Evolutionary conservation across 2,329 filamentous ascomycete genomes (phyloP).

Genomic region (Penicillium janthinellum): DNA sequence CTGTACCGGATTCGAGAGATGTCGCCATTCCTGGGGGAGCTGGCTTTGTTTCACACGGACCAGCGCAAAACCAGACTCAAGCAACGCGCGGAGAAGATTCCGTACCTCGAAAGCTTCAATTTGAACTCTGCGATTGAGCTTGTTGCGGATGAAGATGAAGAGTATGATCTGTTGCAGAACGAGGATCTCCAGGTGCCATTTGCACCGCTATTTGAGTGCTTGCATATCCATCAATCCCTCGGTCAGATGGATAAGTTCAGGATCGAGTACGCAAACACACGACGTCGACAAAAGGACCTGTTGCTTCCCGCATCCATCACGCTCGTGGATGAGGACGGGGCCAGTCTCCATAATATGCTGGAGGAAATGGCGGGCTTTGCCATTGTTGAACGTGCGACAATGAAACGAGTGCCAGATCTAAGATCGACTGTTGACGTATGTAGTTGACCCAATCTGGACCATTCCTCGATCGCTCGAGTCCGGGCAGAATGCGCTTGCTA

Average conservation of each 20-base stretch:
- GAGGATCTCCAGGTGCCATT: conserved; percentile 96
- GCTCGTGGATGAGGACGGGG: conserved; percentile 78
- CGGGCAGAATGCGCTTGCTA: conserved; percentile 10
- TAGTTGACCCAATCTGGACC: neutral
- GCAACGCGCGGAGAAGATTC: conserved; percentile 74
- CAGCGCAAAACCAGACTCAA: conserved; percentile 80
- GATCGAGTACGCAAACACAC: conserved; percentile 86
- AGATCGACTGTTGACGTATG: conserved; percentile 77
- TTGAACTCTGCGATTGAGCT: conserved; percentile 95
- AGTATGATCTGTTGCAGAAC: conserved; percentile 93
- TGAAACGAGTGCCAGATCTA: conserved; percentile 81
- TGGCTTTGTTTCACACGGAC: conserved; percentile 95
- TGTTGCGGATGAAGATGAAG: conserved; percentile 91
- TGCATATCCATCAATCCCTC: conserved; percentile 94
- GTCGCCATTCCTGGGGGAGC: conserved; percentile 92
- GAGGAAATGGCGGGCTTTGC: conserved; percentile 96
- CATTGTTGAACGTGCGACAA: conserved; percentile 92
- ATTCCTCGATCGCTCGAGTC: neutral
- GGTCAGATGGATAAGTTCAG: conserved; percentile 91
- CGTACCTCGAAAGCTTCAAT: conserved; percentile 79
- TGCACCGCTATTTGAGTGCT: conserved; percentile 86
- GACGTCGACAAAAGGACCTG: conserved; percentile 88
- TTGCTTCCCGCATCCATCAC: conserved; percentile 76
- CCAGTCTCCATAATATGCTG: conserved; percentile 82
- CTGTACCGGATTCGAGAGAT: conserved; percentile 92